phyloP scores from a whole-genome alignment of 495 filamentous ascomycete genomes.

The Echria macrotheca region DNA sequence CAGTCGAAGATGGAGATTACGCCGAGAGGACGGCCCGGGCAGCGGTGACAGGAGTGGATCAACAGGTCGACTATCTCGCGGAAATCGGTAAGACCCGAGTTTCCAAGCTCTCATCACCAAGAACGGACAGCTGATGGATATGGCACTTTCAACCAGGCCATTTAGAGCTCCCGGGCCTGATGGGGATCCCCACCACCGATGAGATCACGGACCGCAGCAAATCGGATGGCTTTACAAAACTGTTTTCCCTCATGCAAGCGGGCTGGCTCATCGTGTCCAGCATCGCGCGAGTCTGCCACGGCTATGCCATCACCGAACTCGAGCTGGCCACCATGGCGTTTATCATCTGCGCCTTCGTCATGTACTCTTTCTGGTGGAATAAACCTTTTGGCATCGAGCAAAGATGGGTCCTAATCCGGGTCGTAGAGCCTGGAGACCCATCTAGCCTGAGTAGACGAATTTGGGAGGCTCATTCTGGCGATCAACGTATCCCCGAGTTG shows the following conservation, averaged over 20 bases:
- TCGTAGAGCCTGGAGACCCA: not conserved
- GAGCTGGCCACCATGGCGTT: slow-evolving; percentile 33
- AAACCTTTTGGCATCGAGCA: slow-evolving; percentile 31
- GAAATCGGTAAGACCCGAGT: not conserved
- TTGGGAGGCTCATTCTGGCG: not conserved
- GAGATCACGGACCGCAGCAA: slow-evolving; percentile 29
- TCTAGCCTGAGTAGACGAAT: not conserved
- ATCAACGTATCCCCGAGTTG: not conserved
- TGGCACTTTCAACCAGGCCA: not conserved
- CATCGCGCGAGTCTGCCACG: slow-evolving; percentile 19
- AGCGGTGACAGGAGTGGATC: not conserved
- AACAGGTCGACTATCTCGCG: not conserved
- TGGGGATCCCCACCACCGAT: not conserved
- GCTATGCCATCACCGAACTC: slow-evolving; percentile 28
- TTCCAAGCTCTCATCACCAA: not conserved
- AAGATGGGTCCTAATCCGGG: slow-evolving; percentile 7
- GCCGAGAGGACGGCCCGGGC: not conserved
- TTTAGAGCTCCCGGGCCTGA: not conserved
- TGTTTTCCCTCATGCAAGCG: slow-evolving; percentile 32
- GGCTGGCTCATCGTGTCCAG: slow-evolving; percentile 33
- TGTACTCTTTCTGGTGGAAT: slow-evolving; percentile 35
- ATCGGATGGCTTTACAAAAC: slow-evolving; percentile 27
- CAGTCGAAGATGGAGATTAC: not conserved
- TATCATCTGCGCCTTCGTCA: slow-evolving; percentile 30
- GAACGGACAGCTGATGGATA: not conserved